These are phyloP conservation scores for Lasiosphaeria hispida DNA, from an alignment of 495 filamentous ascomycete species.

Conservation along the genomic window DNA sequence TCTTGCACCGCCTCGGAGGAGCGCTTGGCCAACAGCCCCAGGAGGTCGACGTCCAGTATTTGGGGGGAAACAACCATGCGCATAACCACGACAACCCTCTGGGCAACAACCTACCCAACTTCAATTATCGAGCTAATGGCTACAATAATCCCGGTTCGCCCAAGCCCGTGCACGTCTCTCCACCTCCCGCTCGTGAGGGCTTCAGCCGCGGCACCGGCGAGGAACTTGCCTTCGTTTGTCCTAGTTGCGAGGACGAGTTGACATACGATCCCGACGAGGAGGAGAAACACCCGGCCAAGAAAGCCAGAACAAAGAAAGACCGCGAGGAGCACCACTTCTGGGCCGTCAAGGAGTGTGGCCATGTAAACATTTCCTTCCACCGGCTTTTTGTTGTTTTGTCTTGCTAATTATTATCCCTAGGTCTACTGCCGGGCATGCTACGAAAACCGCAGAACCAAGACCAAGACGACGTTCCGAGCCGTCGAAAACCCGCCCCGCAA, in stretches of 20 bases:
- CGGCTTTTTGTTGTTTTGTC: neutral
- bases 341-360: conserved; percentile 49
- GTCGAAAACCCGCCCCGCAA: conserved; percentile 17
- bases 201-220: conserved; percentile 44
- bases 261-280: conserved; percentile 41
- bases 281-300: conserved; percentile 32
- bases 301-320: conserved; percentile 38
- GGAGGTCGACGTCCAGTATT: conserved; percentile 19
- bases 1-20: conserved; percentile 7
- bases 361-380: conserved; percentile 36
- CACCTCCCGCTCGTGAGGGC: conserved; percentile 34
- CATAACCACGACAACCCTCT: conserved; percentile 27
- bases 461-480: conserved; percentile 22
- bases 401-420: conserved; percentile 22
- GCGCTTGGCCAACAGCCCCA: conserved; percentile 4
- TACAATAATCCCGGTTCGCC: conserved; percentile 14
- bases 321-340: conserved; percentile 49
- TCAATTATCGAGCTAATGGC: conserved; percentile 31
- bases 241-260: conserved; percentile 46
- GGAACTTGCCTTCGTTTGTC: conserved; percentile 42
- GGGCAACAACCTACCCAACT: conserved; percentile 24
- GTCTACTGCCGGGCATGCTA: conserved; percentile 48
- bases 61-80: conserved; percentile 10
- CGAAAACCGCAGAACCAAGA: conserved; percentile 35
- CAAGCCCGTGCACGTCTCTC: conserved; percentile 36